Evolutionary conservation across 805 yeast species (phyloP).

Genomic region (Grigorovia jiainica): DNA sequence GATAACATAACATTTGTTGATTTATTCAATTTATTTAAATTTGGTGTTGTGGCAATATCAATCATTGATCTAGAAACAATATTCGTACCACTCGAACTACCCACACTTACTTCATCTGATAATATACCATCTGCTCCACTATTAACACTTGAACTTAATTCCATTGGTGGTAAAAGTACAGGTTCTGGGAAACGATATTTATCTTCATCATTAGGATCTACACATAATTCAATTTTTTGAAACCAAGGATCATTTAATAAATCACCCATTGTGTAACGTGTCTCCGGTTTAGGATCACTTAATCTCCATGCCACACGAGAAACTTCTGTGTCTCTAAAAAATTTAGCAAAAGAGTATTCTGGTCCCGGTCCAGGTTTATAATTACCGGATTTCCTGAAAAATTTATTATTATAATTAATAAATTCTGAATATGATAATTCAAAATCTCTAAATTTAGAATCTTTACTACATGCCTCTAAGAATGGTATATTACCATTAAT

Average conservation of each 20-base stretch:
- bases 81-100: background rate
- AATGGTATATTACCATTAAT: conserved; percentile 55
- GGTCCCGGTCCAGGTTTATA: conserved; percentile 55
- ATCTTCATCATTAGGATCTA: conserved; percentile 8
- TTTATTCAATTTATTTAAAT: background rate
- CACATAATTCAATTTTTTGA: conserved; percentile 46
- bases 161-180: background rate
- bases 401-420: conserved; percentile 33
- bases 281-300: conserved; percentile 49
- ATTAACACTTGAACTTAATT: background rate
- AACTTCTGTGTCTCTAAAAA: conserved; percentile 47
- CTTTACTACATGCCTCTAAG: conserved; percentile 36
- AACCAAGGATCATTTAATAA: conserved; percentile 62
- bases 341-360: conserved; percentile 62
- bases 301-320: conserved; percentile 68
- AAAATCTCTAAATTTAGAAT: conserved; percentile 49
- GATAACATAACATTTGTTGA: background rate
- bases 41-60: conserved; percentile 17
- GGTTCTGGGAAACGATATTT: conserved; percentile 4
- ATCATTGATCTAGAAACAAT: conserved; percentile 17
- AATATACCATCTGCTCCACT: background rate
- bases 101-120: background rate
- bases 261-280: conserved; percentile 45
- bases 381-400: conserved; percentile 37
- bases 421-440: conserved; percentile 37